These are phyloP conservation scores for Pleurostoma richardsiae DNA, from an alignment of 2,329 filamentous ascomycete genomes.

Conservation along the genomic window DNA sequence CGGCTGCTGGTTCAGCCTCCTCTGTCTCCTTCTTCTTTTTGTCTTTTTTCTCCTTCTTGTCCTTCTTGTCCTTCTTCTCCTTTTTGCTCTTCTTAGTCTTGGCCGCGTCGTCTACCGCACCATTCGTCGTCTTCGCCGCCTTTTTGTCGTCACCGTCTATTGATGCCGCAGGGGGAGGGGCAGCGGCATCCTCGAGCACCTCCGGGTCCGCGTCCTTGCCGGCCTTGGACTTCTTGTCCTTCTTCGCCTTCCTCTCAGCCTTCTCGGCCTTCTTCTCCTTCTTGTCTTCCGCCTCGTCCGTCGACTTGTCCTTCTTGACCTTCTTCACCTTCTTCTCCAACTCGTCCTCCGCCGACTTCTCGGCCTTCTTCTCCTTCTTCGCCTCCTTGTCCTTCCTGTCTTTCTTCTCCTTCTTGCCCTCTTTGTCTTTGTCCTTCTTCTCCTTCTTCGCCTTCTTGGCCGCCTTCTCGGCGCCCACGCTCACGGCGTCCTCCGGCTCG, in stretches of 20 bases:
- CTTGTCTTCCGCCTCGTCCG: conserved; percentile 5
- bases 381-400: conserved; percentile 2
- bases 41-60: conserved; percentile 13
- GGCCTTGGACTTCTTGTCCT: conserved; percentile 12
- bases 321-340: neutral
- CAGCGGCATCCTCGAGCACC: no score
- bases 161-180: no score
- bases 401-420: conserved; percentile 3
- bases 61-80: conserved; percentile 28
- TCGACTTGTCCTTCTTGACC: neutral
- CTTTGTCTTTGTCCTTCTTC: conserved; percentile 5
- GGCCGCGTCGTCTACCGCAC: conserved; percentile 1
- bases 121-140: conserved; percentile 1
- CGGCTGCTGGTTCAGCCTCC: conserved; percentile 1
- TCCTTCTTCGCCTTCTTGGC: conserved; percentile 5
- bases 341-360: neutral
- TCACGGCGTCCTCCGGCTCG: conserved; percentile 4
- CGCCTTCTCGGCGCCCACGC: neutral
- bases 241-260: conserved; percentile 10
- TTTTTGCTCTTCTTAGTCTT: conserved; percentile 19
- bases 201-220: conserved; percentile 13
- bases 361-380: conserved; percentile 5
- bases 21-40: conserved; percentile 9
- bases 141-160: conserved; percentile 4
- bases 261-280: conserved; percentile 8